These are phyloP conservation scores for Linum lewisii DNA, from an alignment of 345 rosid genomes.

Conservation along the genomic window DNA sequence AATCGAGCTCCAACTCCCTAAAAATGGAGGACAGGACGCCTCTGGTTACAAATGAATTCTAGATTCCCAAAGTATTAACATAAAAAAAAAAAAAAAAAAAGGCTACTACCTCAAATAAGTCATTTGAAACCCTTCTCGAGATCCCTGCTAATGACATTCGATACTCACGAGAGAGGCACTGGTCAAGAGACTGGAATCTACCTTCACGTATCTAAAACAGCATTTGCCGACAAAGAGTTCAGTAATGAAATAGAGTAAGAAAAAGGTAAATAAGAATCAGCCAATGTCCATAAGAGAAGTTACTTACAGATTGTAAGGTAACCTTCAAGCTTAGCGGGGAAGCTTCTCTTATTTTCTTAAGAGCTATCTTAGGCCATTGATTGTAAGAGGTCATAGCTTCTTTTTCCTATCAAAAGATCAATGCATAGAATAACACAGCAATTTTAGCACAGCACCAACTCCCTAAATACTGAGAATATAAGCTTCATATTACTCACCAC, in stretches of 20 bases:
- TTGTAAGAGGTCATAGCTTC: conserved; percentile 42
- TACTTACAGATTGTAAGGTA: conserved; percentile 66
- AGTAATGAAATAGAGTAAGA: not conserved
- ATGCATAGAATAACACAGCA: conserved; percentile 1
- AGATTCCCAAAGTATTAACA: not conserved
- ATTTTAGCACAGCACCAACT: not conserved
- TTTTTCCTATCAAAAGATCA: conserved; percentile 35
- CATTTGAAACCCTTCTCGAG: conserved; percentile 51
- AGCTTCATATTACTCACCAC: not conserved
- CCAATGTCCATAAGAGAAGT: conserved; percentile 6
- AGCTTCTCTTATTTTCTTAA: conserved; percentile 62
- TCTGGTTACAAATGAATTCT: not conserved
- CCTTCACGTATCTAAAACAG: conserved; percentile 65
- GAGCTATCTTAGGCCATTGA: conserved; percentile 52
- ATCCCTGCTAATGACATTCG: conserved; percentile 49
- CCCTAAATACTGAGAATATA: not conserved
- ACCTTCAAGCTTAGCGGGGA: conserved; percentile 92
- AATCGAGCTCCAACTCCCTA: conserved; percentile 79
- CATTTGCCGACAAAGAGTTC: conserved; percentile 12
- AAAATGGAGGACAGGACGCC: not conserved
- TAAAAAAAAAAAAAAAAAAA: not conserved
- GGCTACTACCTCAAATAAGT: conserved; percentile 61
- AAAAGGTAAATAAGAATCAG: conserved; percentile 1
- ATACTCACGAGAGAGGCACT: conserved; percentile 77
- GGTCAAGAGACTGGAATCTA: conserved; percentile 78